These are phyloP conservation scores for Thecaphora thlaspeos DNA, from an alignment of 1,284 basidiomycete genomes.

Conservation along the genomic window DNA sequence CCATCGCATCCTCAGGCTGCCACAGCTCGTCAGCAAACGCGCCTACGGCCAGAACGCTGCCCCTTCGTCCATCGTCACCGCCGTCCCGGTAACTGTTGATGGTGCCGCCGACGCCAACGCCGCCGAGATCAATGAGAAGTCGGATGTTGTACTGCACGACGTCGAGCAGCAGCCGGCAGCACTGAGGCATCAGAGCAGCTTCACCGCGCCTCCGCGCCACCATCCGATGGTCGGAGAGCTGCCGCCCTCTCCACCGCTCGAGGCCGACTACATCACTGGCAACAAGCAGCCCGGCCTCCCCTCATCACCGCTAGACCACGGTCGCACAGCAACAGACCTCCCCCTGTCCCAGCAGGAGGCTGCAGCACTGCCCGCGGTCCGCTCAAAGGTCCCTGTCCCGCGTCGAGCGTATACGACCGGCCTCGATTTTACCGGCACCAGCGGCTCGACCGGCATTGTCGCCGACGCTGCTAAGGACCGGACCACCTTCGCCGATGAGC, in stretches of 20 bases:
- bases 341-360: not conserved
- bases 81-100: not conserved
- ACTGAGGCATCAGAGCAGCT: constrained; percentile 28
- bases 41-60: constrained; percentile 15
- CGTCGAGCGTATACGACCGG: constrained; percentile 30
- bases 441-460: no score
- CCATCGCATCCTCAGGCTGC: constrained; percentile 37
- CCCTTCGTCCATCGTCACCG: constrained; percentile 2
- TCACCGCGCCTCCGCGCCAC: constrained; percentile 34
- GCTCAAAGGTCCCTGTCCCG: constrained; percentile 18
- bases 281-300: constrained; percentile 10
- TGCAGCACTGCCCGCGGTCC: not conserved
- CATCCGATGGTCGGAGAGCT: constrained; percentile 47
- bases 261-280: constrained; percentile 33
- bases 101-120: not conserved
- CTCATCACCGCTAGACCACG: not conserved
- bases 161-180: not conserved
- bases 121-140: not conserved
- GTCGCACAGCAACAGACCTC: not conserved
- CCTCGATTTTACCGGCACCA: not conserved
- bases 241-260: constrained; percentile 46
- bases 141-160: not conserved
- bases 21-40: constrained; percentile 45
- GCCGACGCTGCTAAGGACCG: no score
- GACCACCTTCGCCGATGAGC: no score